Evolutionary conservation across 805 yeast species (phyloP), one percentile per base, ranked within the genome.

Genomic region (Kodamaea laetipori): DNA sequence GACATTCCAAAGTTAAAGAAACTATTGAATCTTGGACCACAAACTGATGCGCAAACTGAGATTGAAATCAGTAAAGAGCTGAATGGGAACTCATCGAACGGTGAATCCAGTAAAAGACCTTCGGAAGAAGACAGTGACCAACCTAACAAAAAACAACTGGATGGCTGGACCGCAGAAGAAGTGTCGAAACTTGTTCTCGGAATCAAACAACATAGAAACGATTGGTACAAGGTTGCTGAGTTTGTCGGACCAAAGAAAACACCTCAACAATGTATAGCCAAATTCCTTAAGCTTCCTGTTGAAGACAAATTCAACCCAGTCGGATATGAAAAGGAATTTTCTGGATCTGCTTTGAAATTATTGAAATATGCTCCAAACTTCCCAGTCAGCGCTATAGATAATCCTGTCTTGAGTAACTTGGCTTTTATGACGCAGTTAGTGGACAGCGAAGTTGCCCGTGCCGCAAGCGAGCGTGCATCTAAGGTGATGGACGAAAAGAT

Each of bases 341-440:
- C 33, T 7, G 49, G 49, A n/a, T 68, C 70, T 8, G 73, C 77
- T 26, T 61, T 85, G 13, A 90, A 94, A 0, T 86, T 95, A 10
- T 73, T 90, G 50, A 86, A 83, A 58, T 89, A 78, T 61, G 83
- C 92, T 4, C 84, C 95, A 3, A 85, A 88, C 60, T 74, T 92
- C 39, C 96, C 98, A 10, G 84, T 87, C 39, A 80, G 88, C 27
- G 78, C 88, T 34, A 80, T 84, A 21, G 98, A 94, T 54, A 94
- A 94, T 63, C 99, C 99, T 2, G 90, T 94, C 3, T 76, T 94
- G 69, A 84, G 95, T 27, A 92, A 95, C n/a, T 76, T 94, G 49
- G 84, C 96, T 10, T 94, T 90, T 63, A 71, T 94, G 64, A 82
- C 90, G 0, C 82, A 88, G 28, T 66, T 90, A 39, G 95, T 90